These are phyloP conservation scores for Solanum virginianum DNA, from an alignment of 257 asterid species.

Conservation along the genomic window DNA sequence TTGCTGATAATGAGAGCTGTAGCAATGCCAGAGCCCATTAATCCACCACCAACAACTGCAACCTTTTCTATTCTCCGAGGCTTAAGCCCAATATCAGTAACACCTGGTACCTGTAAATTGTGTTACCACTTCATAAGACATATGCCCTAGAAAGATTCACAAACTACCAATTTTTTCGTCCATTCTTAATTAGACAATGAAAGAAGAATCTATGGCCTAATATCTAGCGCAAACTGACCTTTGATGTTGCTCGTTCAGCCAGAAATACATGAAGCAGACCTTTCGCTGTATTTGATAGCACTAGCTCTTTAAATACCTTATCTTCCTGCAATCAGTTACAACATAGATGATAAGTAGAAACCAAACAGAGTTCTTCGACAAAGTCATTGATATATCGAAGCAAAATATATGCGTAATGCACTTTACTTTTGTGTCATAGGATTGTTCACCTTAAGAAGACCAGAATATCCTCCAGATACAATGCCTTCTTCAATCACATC, in stretches of 20 bases:
- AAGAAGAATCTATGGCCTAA: background rate
- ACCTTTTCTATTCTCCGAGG: conserved; percentile 34
- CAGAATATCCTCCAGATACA: conserved; percentile 32
- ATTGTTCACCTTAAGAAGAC: conserved; percentile 30
- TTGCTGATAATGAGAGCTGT: conserved; percentile 20
- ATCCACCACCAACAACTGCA: conserved; percentile 45
- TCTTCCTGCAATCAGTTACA: conserved; percentile 29
- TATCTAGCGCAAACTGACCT: conserved; percentile 17
- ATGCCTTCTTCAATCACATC: conserved; percentile 47
- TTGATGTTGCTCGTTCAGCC: conserved; percentile 36
- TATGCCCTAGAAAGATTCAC: too few relatives aligned
- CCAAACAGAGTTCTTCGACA: background rate
- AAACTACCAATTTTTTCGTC: background rate
- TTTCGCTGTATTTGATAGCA: conserved; percentile 44
- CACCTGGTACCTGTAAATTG: conserved; percentile 30
- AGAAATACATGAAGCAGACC: conserved; percentile 44
- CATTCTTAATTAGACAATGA: background rate
- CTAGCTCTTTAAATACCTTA: conserved; percentile 41
- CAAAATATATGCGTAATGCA: background rate
- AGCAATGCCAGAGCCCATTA: conserved; percentile 33
- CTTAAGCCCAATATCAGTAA: conserved; percentile 24
- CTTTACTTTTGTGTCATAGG: background rate
- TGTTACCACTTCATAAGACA: background rate
- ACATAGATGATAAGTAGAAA: background rate
- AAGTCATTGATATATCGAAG: background rate